Evolutionary conservation across 2,329 filamentous ascomycete genomes (phyloP), one percentile per base, ranked within the genome.

Genomic region (Stachybotrys chartarum): DNA sequence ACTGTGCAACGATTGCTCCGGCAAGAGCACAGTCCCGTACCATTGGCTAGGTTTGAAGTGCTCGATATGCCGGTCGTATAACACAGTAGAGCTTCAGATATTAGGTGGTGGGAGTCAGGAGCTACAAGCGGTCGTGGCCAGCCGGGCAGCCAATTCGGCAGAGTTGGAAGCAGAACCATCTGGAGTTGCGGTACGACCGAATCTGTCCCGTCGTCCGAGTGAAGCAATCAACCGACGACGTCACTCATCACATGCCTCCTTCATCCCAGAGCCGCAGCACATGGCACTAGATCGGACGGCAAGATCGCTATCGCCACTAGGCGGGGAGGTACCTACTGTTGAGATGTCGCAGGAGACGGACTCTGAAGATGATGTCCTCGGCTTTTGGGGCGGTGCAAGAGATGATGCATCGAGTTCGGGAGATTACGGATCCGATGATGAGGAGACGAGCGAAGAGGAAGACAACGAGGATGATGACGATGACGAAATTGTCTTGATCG

Each of bases 41-140:
- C 94, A 99, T 72, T 99, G 94, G 91, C 77, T 97, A 5, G 94
- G 94, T 0, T 77, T 96, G 50, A 96, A 96, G 71, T 99, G 94
- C 68, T 85, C 80, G 14, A 83, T 87, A 42, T 89, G 86, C 65
- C 75, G 78, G 47, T 88, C 85, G 3, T 89, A 87, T 64, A 89
- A 89, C 64, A 89, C 86, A 0, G 82, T 80, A 16, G 82, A 88
- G 63, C 70, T 87, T 30, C 81, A 82, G 55, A 82, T 87, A 45
- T 72, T 84, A 32, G 81, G 82, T 42, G 67, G 72, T 12, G 67
- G 66, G 44, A 63, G 60, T 18, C 63, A 59, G 47, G 60, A 64
- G 30, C 62, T 64, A 6, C 66, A 67, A 48, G 61, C 62, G 16
- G 57, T 65, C 14, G 52, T 59, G 17, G 60, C 61, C 7, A 65